phyloP scores from a whole-genome alignment of 2,329 filamentous ascomycete genomes.

The Penicillium vulpinum region DNA sequence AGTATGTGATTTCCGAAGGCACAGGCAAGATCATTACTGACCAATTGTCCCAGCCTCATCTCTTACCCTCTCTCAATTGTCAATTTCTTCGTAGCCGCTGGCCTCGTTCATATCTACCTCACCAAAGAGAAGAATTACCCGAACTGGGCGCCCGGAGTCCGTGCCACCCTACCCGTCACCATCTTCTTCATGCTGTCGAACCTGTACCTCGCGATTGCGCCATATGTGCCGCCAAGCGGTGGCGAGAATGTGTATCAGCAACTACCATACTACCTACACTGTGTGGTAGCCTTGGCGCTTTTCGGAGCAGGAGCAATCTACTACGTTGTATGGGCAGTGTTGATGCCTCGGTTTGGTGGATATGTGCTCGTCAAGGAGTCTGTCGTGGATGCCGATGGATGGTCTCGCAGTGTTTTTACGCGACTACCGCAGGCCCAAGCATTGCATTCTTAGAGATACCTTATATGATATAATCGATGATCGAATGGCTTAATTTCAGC shows the following conservation, averaged over 20 bases:
- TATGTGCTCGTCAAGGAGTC: slow-evolving; percentile 59
- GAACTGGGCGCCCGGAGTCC: slow-evolving; percentile 52
- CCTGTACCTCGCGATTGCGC: slow-evolving; percentile 54
- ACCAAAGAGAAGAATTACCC: slow-evolving; percentile 40
- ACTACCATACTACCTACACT: slow-evolving; percentile 57
- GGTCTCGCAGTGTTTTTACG: slow-evolving; percentile 60
- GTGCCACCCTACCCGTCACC: slow-evolving; percentile 51
- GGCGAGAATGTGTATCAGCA: slow-evolving; percentile 53
- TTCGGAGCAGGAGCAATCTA: slow-evolving; percentile 54
- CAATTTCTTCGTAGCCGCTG: slow-evolving; percentile 54
- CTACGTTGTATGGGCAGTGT: slow-evolving; percentile 53
- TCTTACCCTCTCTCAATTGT: slow-evolving; percentile 48
- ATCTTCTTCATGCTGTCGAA: slow-evolving; percentile 56
- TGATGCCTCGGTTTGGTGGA: slow-evolving; percentile 46
- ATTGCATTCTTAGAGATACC: background rate
- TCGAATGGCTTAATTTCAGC: background rate
- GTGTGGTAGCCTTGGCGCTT: slow-evolving; percentile 53
- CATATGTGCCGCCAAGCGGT: slow-evolving; percentile 52
- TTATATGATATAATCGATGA: background rate
- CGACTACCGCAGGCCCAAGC: slow-evolving; percentile 37
- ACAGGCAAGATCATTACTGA: slow-evolving; percentile 1
- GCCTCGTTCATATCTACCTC: slow-evolving; percentile 50
- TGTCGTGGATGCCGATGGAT: slow-evolving; percentile 61
- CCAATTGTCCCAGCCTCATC: slow-evolving; percentile 31
- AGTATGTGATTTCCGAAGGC: slow-evolving; percentile 30